phyloP scores from a whole-genome alignment of 2,329 filamentous ascomycete genomes.

The Sclerotinia sclerotiorum region DNA sequence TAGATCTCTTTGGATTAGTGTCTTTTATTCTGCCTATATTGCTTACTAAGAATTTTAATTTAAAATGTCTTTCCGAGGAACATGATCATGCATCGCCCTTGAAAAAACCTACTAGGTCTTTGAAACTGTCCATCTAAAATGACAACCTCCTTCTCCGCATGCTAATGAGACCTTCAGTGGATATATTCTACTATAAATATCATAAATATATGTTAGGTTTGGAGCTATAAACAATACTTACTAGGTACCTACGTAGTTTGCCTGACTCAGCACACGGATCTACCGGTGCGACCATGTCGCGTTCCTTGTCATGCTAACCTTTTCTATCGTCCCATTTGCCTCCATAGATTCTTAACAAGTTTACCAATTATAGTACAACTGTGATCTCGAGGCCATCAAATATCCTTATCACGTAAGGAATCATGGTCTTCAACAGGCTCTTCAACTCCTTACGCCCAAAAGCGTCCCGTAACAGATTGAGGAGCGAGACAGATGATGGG shows the following conservation, averaged over 20 bases:
- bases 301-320: conserved; percentile 1
- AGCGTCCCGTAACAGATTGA: conserved; percentile 14
- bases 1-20: background rate
- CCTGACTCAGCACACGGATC: conserved; percentile 21
- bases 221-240: conserved; percentile 7
- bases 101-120: background rate
- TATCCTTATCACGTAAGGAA: background rate
- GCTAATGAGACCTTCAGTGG: background rate
- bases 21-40: background rate
- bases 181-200: background rate
- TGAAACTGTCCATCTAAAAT: background rate
- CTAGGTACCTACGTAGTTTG: conserved; percentile 11
- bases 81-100: background rate
- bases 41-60: conserved; percentile 13
- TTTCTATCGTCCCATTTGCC: background rate
- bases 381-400: background rate
- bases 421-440: conserved; percentile 16
- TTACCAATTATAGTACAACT: background rate
- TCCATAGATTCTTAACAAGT: background rate
- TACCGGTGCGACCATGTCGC: background rate
- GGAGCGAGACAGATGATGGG: conserved; percentile 6
- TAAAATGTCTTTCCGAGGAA: background rate
- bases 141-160: background rate
- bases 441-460: conserved; percentile 21
- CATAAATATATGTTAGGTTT: background rate